phyloP scores from a whole-genome alignment of 108 stramenopile species.

The Pseudonitzschia pungens region DNA sequence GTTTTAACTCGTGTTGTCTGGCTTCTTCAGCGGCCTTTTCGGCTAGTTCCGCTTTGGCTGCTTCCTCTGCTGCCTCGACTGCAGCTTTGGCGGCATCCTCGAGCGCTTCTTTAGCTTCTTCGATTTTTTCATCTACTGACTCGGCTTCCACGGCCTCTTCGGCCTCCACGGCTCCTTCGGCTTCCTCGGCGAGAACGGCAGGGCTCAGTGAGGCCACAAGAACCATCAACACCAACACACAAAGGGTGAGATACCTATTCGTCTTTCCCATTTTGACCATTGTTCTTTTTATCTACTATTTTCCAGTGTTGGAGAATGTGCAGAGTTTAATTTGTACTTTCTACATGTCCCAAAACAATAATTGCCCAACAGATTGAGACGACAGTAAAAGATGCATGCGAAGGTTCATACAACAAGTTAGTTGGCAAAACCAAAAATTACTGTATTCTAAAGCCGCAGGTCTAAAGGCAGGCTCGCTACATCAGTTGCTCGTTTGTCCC shows the following conservation, averaged over 20 bases:
- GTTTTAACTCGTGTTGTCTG: neutral
- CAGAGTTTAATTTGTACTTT: too few species aligned
- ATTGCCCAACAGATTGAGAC: too few species aligned
- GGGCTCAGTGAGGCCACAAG: neutral
- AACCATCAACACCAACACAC: conserved; percentile 3
- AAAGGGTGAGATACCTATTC: neutral
- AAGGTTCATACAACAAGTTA: too few species aligned
- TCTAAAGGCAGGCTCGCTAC: too few species aligned
- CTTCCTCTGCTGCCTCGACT: neutral
- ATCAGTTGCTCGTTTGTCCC: too few species aligned
- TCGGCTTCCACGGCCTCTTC: neutral
- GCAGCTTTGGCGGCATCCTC: neutral
- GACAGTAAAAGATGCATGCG: too few species aligned
- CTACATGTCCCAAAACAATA: too few species aligned
- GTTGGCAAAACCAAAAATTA: too few species aligned
- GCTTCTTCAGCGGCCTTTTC: conserved; percentile 7
- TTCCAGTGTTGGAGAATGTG: neutral
- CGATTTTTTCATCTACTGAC: neutral
- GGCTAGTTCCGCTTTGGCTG: neutral
- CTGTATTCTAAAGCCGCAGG: too few species aligned
- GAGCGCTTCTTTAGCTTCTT: neutral
- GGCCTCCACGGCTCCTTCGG: neutral
- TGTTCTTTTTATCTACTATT: neutral
- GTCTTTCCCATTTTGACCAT: conserved; percentile 7
- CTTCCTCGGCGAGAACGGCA: neutral